These are phyloP conservation scores for Coemansia sp. DNA, from an alignment of 192 early-diverging fungal species.

Conservation along the genomic window DNA sequence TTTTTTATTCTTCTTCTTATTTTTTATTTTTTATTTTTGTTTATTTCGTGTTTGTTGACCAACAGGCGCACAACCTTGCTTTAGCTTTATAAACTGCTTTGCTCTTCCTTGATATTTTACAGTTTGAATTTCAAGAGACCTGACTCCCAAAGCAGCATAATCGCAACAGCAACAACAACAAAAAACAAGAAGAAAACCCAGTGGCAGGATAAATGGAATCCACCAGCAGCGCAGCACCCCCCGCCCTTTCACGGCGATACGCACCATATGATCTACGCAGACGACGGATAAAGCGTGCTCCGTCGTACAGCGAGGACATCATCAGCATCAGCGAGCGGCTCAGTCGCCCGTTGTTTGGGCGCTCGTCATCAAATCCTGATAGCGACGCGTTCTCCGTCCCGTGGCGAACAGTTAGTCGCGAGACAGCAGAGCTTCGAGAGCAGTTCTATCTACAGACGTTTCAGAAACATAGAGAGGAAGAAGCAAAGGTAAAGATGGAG, in stretches of 20 bases:
- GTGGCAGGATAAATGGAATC: neutral
- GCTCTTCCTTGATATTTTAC: no score
- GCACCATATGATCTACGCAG: constrained; percentile 18
- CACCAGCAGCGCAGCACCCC: neutral
- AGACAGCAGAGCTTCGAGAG: constrained; percentile 39
- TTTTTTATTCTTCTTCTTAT: no score
- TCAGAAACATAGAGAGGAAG: neutral
- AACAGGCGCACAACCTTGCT: no score
- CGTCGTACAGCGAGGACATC: constrained; percentile 21
- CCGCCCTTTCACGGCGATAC: constrained; percentile 18
- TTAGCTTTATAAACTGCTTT: no score
- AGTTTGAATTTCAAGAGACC: no score
- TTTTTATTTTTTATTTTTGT: no score
- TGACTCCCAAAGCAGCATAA: no score
- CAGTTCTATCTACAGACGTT: constrained; percentile 24
- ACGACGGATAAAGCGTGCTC: constrained; percentile 4
- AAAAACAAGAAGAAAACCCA: neutral
- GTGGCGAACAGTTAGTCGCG: constrained; percentile 49
- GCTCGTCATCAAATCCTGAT: neutral
- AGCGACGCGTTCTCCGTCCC: constrained; percentile 47
- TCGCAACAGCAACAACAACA: no score
- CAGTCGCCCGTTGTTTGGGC: constrained; percentile 35
- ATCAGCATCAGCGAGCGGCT: constrained; percentile 35
- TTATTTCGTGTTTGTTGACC: no score
- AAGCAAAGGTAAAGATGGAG: neutral